A percentile compares a stretch with the other conserved stretches of the same genome.
Conservation (phyloP, 805 yeast genomes). For the Isabelozyma heimii region DNA sequence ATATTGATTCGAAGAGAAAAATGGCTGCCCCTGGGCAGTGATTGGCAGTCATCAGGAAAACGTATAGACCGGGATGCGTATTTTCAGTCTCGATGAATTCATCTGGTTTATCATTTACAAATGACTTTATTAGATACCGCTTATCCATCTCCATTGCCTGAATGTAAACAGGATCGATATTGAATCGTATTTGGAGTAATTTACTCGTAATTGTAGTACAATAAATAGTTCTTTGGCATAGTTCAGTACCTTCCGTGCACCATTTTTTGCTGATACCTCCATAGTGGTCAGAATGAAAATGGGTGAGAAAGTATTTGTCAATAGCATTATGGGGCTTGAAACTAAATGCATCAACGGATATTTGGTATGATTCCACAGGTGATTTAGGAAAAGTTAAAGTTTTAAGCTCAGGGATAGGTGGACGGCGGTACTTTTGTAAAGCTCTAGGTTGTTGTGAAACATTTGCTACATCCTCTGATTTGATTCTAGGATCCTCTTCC, state of each 20-base stretch:
- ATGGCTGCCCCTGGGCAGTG: conserved; percentile 97
- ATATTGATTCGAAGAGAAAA: conserved; percentile 58
- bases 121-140: conserved; percentile 28
- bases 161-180: conserved; percentile 50
- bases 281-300: conserved; percentile 94
- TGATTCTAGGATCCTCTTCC: not conserved
- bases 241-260: conserved; percentile 38
- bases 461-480: too few relatives aligned
- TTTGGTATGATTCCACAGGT: conserved; percentile 26
- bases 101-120: conserved; percentile 3
- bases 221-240: conserved; percentile 46
- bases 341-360: conserved; percentile 67
- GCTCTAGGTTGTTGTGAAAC: conserved; percentile 7
- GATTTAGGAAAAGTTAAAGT: conserved; percentile 39
- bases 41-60: conserved; percentile 76
- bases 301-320: conserved; percentile 61
- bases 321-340: conserved; percentile 46
- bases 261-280: conserved; percentile 80
- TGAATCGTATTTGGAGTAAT: conserved; percentile 52
- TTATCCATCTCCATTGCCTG: conserved; percentile 37
- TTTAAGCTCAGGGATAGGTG: conserved; percentile 55
- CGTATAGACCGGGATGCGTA: conserved; percentile 38
- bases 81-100: conserved; percentile 14
- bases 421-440: conserved; percentile 12
- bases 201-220: conserved; percentile 70